These are phyloP conservation scores for Aspergillus proliferans DNA, from an alignment of 2,329 filamentous ascomycete species.

Conservation along the genomic window DNA sequence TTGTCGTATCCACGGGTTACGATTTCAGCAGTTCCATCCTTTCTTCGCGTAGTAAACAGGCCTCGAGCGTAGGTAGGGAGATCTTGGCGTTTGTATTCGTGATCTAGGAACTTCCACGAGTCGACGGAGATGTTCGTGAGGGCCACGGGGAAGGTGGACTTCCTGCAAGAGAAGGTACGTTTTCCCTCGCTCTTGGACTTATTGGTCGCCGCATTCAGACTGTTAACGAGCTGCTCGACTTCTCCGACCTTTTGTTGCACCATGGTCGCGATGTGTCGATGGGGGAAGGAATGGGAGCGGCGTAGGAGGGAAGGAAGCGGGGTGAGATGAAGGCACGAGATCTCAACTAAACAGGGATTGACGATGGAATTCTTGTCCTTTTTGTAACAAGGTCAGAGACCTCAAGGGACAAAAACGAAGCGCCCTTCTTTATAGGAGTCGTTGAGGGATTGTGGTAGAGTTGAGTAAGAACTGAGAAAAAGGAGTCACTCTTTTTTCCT, in stretches of 20 bases:
- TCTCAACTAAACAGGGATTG: not conserved
- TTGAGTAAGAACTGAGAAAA: not conserved
- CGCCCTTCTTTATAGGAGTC: not conserved
- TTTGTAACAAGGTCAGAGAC: not conserved
- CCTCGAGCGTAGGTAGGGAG: constrained; percentile 90
- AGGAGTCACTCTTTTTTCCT: not conserved
- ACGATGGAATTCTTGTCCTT: not conserved
- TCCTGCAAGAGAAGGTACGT: constrained; percentile 66
- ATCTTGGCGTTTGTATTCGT: constrained; percentile 84
- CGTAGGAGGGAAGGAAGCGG: not conserved
- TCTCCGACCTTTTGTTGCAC: constrained; percentile 63
- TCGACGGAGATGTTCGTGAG: constrained; percentile 65
- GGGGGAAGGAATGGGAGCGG: not conserved
- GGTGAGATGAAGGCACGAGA: not conserved
- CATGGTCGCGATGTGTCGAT: constrained; percentile 36
- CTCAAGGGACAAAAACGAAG: not conserved
- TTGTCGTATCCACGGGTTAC: constrained; percentile 92
- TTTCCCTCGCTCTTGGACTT: constrained; percentile 46
- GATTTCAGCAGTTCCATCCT: constrained; percentile 65
- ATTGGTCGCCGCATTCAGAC: constrained; percentile 50
- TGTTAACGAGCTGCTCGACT: constrained; percentile 59
- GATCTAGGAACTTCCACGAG: constrained; percentile 91
- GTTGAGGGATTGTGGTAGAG: not conserved
- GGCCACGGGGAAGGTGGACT: constrained; percentile 66
- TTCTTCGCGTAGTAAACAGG: constrained; percentile 75